These are phyloP conservation scores for Tulasnella sp. DNA, from an alignment of 768 basidiomycete genomes.

Conservation along the genomic window DNA sequence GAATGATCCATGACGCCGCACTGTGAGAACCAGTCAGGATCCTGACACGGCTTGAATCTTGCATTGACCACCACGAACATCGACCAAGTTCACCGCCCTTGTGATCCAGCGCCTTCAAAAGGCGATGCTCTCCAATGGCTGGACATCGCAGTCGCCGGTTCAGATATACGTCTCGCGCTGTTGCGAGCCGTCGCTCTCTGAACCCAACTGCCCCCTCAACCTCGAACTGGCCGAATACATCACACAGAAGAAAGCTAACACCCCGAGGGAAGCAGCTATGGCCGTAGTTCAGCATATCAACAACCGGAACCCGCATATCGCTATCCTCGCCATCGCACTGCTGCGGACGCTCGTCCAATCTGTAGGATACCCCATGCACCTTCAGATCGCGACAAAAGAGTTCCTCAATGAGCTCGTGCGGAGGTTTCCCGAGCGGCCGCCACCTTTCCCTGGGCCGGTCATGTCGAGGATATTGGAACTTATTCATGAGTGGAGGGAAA, in stretches of 20 bases:
- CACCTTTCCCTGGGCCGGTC: conserved; percentile 85
- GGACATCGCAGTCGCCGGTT: conserved; percentile 36
- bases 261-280: conserved; percentile 86
- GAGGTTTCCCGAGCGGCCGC: conserved; percentile 94
- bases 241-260: conserved; percentile 93
- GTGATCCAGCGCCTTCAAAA: neutral
- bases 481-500: conserved; percentile 90
- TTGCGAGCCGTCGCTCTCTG: conserved; percentile 74
- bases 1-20: neutral
- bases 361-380: conserved; percentile 94
- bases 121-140: conserved; percentile 12
- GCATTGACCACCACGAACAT: neutral
- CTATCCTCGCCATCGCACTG: conserved; percentile 72
- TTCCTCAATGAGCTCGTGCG: conserved; percentile 97
- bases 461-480: conserved; percentile 92
- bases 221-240: conserved; percentile 90
- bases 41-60: neutral
- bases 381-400: conserved; percentile 94
- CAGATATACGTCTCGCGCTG: conserved; percentile 68
- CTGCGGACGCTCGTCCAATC: conserved; percentile 88
- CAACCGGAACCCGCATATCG: conserved; percentile 85
- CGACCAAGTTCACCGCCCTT: neutral
- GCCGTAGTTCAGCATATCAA: conserved; percentile 73
- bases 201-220: conserved; percentile 86
- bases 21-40: neutral